Evolutionary conservation across 345 rosid genomes (phyloP).

Genomic region (Iberis pinnata): DNA sequence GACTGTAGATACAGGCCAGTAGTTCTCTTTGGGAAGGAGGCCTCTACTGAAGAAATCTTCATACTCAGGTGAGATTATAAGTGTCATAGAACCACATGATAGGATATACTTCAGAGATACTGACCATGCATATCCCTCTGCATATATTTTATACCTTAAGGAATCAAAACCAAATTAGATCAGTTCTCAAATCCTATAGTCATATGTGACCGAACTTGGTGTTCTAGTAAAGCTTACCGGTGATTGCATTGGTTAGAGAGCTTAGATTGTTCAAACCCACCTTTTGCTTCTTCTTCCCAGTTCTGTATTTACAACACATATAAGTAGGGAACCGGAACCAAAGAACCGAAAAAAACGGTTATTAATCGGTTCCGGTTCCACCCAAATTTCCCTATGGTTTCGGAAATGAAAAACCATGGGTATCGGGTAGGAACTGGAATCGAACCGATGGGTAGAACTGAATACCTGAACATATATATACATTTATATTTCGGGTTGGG

Average conservation of each 20-base stretch:
- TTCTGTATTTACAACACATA: no score
- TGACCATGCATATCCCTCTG: conserved; percentile 98
- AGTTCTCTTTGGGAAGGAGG: conserved; percentile 57
- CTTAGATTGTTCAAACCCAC: conserved; percentile 63
- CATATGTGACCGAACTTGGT: neutral
- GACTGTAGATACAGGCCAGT: conserved; percentile 71
- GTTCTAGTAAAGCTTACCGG: conserved; percentile 37
- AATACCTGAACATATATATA: no score
- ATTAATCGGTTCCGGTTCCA: no score
- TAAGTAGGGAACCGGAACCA: no score
- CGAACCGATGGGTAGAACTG: no score
- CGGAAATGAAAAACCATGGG: no score
- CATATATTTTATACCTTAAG: conserved; percentile 81
- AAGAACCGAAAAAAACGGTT: no score
- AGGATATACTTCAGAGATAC: conserved; percentile 89
- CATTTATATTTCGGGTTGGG: no score
- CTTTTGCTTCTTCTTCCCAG: conserved; percentile 68
- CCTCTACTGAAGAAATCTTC: conserved; percentile 92
- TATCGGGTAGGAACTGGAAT: no score
- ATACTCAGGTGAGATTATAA: conserved; percentile 66
- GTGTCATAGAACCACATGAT: conserved; percentile 73
- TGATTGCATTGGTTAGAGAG: conserved; percentile 71
- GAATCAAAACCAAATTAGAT: conserved; percentile 10
- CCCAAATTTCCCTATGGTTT: no score
- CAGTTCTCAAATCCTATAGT: neutral